Conservation (phyloP, 768 basidiomycete species). For the Terana coerulea region DNA sequence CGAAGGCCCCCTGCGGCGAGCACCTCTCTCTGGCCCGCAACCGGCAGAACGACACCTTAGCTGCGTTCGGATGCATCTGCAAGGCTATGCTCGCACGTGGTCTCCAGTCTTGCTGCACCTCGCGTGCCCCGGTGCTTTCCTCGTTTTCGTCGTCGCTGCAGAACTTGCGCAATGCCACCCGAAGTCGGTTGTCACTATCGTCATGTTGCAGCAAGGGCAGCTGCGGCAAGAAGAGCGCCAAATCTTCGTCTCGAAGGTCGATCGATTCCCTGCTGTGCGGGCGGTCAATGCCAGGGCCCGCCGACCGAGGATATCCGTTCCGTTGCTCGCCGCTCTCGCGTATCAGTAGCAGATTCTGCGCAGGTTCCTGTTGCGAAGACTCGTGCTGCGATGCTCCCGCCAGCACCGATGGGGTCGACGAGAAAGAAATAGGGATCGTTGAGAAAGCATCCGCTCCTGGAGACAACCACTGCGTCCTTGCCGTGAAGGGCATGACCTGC, state of each 20-base stretch:
- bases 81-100: slow-evolving; percentile 25
- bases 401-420: slow-evolving; percentile 6
- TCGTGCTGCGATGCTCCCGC: background rate
- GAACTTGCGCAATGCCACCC: background rate
- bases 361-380: slow-evolving; percentile 10
- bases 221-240: background rate
- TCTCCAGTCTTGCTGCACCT: slow-evolving; percentile 23
- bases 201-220: slow-evolving; percentile 4
- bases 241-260: slow-evolving; percentile 5
- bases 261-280: slow-evolving; percentile 19
- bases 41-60: slow-evolving; percentile 25
- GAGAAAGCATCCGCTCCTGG: background rate
- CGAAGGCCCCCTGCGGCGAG: slow-evolving; percentile 22
- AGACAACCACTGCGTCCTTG: slow-evolving; percentile 18
- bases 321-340: background rate
- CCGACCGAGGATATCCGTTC: background rate
- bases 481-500: slow-evolving; percentile 29
- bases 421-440: slow-evolving; percentile 7
- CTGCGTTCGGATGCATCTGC: slow-evolving; percentile 28
- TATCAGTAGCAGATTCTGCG: background rate
- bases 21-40: slow-evolving; percentile 22
- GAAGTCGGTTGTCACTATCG: slow-evolving; percentile 4
- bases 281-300: background rate
- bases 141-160: background rate
- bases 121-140: background rate